Conservation (phyloP, 345 rosid genomes). For the Corchorus olitorius region DNA sequence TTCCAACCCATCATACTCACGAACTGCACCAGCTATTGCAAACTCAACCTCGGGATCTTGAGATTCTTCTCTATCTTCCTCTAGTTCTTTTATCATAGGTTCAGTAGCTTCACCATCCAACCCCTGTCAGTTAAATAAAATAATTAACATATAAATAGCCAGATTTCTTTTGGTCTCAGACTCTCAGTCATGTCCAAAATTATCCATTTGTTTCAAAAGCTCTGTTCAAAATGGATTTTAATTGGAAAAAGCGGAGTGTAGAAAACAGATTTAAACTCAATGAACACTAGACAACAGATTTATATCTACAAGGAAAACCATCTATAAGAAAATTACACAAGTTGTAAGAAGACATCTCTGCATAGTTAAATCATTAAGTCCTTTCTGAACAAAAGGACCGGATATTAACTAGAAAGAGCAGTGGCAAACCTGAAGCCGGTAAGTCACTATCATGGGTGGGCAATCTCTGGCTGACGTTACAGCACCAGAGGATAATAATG, state of each 20-base stretch:
- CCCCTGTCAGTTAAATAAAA: constrained; percentile 54
- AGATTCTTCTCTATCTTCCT: constrained; percentile 98
- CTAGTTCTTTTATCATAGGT: constrained; percentile 98
- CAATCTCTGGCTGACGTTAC: constrained; percentile 68
- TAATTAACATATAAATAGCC: not conserved
- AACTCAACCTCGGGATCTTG: constrained; percentile 99
- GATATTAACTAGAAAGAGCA: not conserved
- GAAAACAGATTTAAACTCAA: too few species aligned
- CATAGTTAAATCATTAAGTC: not conserved
- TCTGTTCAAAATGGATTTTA: constrained; percentile 7
- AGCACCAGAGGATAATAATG: constrained; percentile 62
- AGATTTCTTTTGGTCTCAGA: not conserved
- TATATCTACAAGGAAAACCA: not conserved
- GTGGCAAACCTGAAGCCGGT: constrained; percentile 90
- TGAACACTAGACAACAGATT: constrained; percentile 7
- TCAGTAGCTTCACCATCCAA: constrained; percentile 99
- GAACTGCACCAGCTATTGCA: constrained; percentile 98
- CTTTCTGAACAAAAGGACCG: not conserved
- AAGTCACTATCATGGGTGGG: constrained; percentile 95
- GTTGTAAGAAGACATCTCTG: not conserved
- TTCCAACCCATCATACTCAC: constrained; percentile 89
- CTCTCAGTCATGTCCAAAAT: not conserved
- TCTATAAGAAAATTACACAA: not conserved
- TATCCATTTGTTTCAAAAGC: not conserved
- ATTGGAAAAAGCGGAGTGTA: not conserved